phyloP scores from a whole-genome alignment of 2,329 filamentous ascomycete genomes.

The Metarhizium album region DNA sequence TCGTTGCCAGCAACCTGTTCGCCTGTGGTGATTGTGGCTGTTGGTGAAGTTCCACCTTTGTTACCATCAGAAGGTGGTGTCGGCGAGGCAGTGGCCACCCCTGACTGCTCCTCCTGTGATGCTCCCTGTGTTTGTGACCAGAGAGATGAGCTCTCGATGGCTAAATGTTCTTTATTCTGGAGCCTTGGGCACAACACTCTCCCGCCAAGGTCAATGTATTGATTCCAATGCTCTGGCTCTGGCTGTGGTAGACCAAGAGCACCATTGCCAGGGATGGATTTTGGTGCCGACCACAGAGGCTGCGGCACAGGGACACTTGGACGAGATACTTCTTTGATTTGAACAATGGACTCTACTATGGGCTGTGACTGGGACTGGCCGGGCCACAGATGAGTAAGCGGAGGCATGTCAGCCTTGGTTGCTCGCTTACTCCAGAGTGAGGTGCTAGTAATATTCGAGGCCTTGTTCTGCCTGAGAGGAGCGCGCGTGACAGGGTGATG shows the following conservation, averaged over 20 bases:
- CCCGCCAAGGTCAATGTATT: background rate
- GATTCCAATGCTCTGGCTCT: conserved; percentile 9
- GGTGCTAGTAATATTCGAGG: conserved; percentile 23
- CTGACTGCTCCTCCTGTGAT: conserved; percentile 4
- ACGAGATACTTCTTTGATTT: background rate
- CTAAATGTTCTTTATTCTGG: background rate
- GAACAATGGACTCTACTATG: background rate
- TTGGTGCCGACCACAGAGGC: background rate
- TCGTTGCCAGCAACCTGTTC: background rate
- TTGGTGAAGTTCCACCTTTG: background rate
- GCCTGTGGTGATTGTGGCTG: background rate
- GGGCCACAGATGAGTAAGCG: background rate
- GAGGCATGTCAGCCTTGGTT: background rate
- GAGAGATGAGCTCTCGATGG: conserved; percentile 1
- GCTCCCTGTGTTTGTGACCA: background rate
- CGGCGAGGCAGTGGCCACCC: background rate
- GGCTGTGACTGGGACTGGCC: background rate
- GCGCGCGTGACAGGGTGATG: conserved; percentile 13
- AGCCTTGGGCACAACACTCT: background rate
- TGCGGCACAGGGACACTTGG: background rate
- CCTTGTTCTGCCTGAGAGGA: conserved; percentile 15
- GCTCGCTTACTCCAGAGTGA: conserved; percentile 21
- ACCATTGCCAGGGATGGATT: background rate
- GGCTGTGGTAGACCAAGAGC: conserved; percentile 19
- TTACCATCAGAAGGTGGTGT: background rate